Base-by-base conservation (phyloP, 768 basidiomycete species). In the Tylopilus felleus region DNA sequence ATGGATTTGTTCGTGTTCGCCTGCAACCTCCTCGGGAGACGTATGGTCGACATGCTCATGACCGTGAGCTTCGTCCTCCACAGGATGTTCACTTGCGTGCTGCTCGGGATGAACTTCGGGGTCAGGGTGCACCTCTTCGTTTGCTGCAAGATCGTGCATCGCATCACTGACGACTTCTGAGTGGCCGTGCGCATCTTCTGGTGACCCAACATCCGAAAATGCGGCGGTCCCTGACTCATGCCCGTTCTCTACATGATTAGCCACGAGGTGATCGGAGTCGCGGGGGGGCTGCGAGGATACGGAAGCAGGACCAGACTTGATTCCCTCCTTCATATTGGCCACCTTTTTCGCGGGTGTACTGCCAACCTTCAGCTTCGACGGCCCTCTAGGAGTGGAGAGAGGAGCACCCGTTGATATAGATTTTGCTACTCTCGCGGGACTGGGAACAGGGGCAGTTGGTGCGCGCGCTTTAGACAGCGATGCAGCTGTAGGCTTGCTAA, bases 401-500 rank as follows among this genome's bases (percentile, higher is more conserved):
- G 71, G 65, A 49, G 66, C 57, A 49, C 71, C 73, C 29, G 60
- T 21, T 50, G 68, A 51, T 43, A 67, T 57, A 21, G 73, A 60
- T 43, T 73, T 65, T 10, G 67, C 54, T 12, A 76, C 56, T 40
- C 56, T 60, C 5, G 63, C 51, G 31, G 68, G 62, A 23, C 60
- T 64, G 13, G 56, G 43, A 38, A 25, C 47, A 29, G 57, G 14
- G 23, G 61, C 46, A 8, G 44, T 61, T 4, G 68, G 57, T n/a
- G 74, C 57, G 17, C 84, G 79, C 21, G 80, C 80, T 65, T 82
- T 85, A 22, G 82, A 83, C 53, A 87, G 65, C 2, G 87, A 88
- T 25, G 89, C 85, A 10, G 88, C 88, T 1, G 90, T 91, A n/a
- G 89, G 90, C 68, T 89, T 89, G 69, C 82, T 88, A 40, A 91